A percentile compares a stretch with the other conserved stretches of the same genome.
These are phyloP conservation scores for Daldinia childiae DNA, from an alignment of 495 filamentous ascomycete genomes.

Conservation along the genomic window DNA sequence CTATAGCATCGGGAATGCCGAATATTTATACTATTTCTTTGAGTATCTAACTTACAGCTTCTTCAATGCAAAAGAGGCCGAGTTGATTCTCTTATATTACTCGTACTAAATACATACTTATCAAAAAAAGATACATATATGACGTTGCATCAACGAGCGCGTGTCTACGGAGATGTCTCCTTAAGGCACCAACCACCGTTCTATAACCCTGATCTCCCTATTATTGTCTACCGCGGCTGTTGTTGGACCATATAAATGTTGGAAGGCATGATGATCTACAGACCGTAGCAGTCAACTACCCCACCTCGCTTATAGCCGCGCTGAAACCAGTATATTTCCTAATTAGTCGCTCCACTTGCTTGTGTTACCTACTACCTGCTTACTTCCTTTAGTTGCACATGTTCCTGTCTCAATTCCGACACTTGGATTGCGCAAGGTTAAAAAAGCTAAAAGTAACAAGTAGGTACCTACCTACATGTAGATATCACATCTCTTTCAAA, in stretches of 20 bases:
- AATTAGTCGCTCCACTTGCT: slow-evolving; percentile 17
- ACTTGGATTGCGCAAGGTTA: background rate
- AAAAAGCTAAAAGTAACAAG: background rate
- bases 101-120: too few relatives aligned
- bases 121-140: slow-evolving; percentile 9
- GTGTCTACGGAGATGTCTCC: slow-evolving; percentile 17
- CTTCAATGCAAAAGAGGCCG: background rate
- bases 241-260: slow-evolving; percentile 5
- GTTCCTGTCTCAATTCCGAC: slow-evolving; percentile 17
- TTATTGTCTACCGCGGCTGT: slow-evolving; percentile 23
- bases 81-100: background rate
- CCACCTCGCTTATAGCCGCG: slow-evolving; percentile 29
- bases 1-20: background rate
- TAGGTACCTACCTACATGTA: too few relatives aligned
- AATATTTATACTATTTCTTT: background rate
- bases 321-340: slow-evolving; percentile 18
- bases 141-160: slow-evolving; percentile 26
- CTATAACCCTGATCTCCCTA: slow-evolving; percentile 8
- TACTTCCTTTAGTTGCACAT: background rate
- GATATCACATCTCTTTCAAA: background rate
- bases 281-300: slow-evolving; percentile 12
- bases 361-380: slow-evolving; percentile 25
- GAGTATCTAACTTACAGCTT: background rate
- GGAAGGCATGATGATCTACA: slow-evolving; percentile 23
- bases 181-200: slow-evolving; percentile 13